Base-by-base conservation (phyloP, 257 asterid species). In the Agastache rugosa region DNA sequence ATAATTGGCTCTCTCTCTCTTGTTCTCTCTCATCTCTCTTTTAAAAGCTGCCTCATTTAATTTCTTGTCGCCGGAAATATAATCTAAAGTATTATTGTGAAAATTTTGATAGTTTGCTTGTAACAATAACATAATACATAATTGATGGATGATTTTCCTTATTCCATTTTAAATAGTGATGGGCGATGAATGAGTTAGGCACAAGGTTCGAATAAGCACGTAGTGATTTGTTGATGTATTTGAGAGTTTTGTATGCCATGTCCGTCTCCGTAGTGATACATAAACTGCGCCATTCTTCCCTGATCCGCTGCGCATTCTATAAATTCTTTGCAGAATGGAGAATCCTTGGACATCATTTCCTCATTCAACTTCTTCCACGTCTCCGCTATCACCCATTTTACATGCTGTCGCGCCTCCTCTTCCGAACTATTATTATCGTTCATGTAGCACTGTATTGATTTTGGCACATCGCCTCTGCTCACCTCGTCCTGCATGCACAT, bases 221-320 rank as follows among this genome's bases (percentile, higher is more conserved):
- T 3, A 7, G 37, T 31, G 7, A 31, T 31, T 5, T 31, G 37
- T 31, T 31, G 37, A 31, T 31, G 37, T 31, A 31, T 31, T 31
- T 31, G 5, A 5, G 37, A 0, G 37, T 31, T 0, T 19, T 81
- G 82, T 44, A 23, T 25, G 0, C 94, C 93, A 54, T 77, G 82
- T 0, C 91, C 93, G 75, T 88, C 96, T 66, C 90, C 96, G 39
- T 82, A 34, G 31, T 86, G 82, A 56, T 90, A 88, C 72, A 90
- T 74, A 37, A 76, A 80, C 9, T 81, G 86, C 7, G 91, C 85
- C 84, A 82, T 79, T 75, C 94, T 85, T 1, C 82, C 85, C 63
- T 84, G 71, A 67, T 82, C 22, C 20, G 35, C 80, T 1, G 85
- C 87, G 8, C 34, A 20, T 41, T 7, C 63, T 0, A 77, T 47